phyloP scores from a whole-genome alignment of 2,329 filamentous ascomycete genomes.

The Hypomyces rosellus region DNA sequence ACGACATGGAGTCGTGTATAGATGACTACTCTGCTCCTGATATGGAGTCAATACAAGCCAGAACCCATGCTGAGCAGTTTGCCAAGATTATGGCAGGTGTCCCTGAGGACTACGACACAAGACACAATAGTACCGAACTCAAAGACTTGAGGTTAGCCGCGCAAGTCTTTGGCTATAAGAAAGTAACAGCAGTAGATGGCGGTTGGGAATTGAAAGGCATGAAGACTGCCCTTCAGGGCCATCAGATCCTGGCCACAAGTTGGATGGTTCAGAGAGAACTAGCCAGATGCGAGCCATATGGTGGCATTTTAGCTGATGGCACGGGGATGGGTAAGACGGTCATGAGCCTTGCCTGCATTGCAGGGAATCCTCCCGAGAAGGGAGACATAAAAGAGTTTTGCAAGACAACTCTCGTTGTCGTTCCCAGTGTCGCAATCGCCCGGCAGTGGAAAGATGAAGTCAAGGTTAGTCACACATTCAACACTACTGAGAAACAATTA shows the following conservation, averaged over 20 bases:
- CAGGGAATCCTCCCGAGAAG: constrained; percentile 12
- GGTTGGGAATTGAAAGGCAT: constrained; percentile 16
- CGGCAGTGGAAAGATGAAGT: constrained; percentile 21
- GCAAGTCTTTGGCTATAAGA: constrained; percentile 15
- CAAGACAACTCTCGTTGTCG: constrained; percentile 28
- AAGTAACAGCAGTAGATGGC: constrained; percentile 5
- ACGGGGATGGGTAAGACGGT: constrained; percentile 67
- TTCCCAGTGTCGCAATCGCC: constrained; percentile 18
- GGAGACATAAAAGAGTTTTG: constrained; percentile 32
- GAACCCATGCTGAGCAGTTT: constrained; percentile 6
- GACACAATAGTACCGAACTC: constrained; percentile 10
- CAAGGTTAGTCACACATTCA: not conserved
- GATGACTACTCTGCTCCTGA: not conserved
- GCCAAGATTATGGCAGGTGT: constrained; percentile 9
- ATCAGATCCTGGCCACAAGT: not conserved
- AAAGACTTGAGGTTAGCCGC: constrained; percentile 15
- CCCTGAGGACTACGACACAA: constrained; percentile 10
- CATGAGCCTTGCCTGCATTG: constrained; percentile 54
- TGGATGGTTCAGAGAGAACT: too few relatives aligned
- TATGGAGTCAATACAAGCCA: constrained; percentile 3
- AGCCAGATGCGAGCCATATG: too few relatives aligned
- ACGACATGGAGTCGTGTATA: too few relatives aligned
- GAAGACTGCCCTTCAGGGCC: not conserved
- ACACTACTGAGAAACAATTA: too few relatives aligned
- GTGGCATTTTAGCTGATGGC: constrained; percentile 46